Evolutionary conservation across 129 eudicot genomes (phyloP), one percentile per base, ranked within the genome.

Genomic region (Artemisia tridentata): DNA sequence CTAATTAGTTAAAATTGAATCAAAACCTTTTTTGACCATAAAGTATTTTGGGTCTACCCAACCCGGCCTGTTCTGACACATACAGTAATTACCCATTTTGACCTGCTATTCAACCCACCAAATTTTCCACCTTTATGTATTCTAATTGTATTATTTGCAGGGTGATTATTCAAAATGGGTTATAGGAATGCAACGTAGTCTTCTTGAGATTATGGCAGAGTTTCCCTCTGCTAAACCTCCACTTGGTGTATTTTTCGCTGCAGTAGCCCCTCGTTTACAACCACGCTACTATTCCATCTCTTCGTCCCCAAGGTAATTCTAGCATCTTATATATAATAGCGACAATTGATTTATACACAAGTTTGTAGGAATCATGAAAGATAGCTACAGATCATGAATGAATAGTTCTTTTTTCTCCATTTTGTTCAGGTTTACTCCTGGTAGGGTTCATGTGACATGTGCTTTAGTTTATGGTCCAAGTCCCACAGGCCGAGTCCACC

Each of bases 141-240:
- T 16, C 18, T 58, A 11, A 46, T 31, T 62, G 12, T 62, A 46
- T 41, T 72, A 3, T 34, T 58, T 77, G 45, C 76, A 91, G 97
- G 89, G 84, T 69, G 97, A 91, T 48, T 91, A 87, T 54, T 69
- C 91, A n/a, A 77, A 80, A 15, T 88, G 91, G 89, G 63, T 91
- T 41, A 88, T 91, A 27, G 83, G 80, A 48, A 85, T 77, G 69
- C 97, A 91, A 72, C 77, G 91, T 81, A 87, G 95, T 70, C 84
- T 91, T 67, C 76, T 91, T 19, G 95, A 87, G 74, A 87, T 85
- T 8, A 74, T 87, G 88, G 80, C 91, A 47, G 95, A 84, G 78
- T 91, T 91, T 72, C 95, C 95, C 0, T 91, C 97, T 25, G 85
- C 95, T 46, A 91, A 87, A 64, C 97, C 95, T 73, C 89, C 95